Conservation (phyloP, 306 rosid genomes). For the Astragalus glycyphyllos region DNA sequence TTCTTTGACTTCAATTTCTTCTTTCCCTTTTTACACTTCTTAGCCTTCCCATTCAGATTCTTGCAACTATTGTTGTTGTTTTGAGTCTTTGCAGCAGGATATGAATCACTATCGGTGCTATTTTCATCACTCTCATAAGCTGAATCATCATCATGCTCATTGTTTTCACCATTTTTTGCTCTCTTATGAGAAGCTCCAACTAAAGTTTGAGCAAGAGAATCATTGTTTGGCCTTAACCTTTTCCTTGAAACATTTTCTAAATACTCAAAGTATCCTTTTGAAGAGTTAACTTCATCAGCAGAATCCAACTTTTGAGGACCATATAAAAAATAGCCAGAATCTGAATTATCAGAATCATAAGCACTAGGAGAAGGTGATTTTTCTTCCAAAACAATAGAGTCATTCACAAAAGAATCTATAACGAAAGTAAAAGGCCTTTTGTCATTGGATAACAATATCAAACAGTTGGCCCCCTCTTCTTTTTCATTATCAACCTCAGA, state of each 20-base stretch:
- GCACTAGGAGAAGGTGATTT: conserved; percentile 55
- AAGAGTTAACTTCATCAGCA: not conserved
- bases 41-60: conserved; percentile 21
- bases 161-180: conserved; percentile 36
- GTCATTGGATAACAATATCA: conserved; percentile 71
- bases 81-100: conserved; percentile 42
- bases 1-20: conserved; percentile 63
- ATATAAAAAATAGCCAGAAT: not conserved
- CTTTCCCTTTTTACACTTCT: conserved; percentile 40
- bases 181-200: conserved; percentile 42
- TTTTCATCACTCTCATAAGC: conserved; percentile 67
- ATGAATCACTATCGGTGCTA: conserved; percentile 54
- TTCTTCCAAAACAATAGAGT: conserved; percentile 65
- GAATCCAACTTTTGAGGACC: too few species aligned
- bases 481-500: conserved; percentile 65
- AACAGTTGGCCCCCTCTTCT: conserved; percentile 70
- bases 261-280: not conserved
- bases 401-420: conserved; percentile 71
- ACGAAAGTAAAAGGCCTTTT: conserved; percentile 52
- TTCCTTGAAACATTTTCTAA: not conserved
- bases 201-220: conserved; percentile 45
- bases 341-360: conserved; percentile 56
- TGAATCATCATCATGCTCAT: conserved; percentile 54
- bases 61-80: conserved; percentile 34
- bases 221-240: conserved; percentile 42